Base-by-base conservation (phyloP, 257 asterid genomes). In the Ophiorrhiza pumila region DNA sequence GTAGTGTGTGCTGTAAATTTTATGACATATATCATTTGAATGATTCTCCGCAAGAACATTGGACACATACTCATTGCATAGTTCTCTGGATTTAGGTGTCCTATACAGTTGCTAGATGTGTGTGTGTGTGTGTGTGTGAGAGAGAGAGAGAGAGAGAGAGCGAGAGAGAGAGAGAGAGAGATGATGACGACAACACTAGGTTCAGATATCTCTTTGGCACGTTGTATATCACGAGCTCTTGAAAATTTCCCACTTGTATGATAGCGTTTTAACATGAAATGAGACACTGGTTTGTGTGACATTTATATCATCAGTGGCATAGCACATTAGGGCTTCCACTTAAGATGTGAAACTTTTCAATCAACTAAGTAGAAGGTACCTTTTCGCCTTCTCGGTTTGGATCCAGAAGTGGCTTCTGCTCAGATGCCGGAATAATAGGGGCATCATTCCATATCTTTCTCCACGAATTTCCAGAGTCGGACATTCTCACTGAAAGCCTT, bases 381-480 rank as follows among this genome's bases (percentile, higher is more conserved):
- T 95, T 95, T 83, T 95, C 99, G 64, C 99, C 99, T 89, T 94
- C 99, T 82, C 90, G 83, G 73, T 87, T 87, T 56, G 98, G 96
- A 87, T 95, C 98, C 45, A 92, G 82, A 65, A 91, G 92, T 64
- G 96, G 93, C 82, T 90, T 95, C 78, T 95, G 99, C 78, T 90
- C 83, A 75, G 90, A 88, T 79, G 80, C 89, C 31, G 91, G 86
- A 76, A 95, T 75, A 57, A 97, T 81, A 60, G 79, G 84, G 53
- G 87, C 91, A 61, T 89, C 97, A 58, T 81, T 84, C 99, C 99
- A 95, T 74, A 90, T 82, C 80, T 84, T 92, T 85, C 97, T 84
- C 99, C 99, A 95, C 14, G 87, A 82, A 82, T 87, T 89, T 69
- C 96, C 98, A 74, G 69, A 56, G 70, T 89, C 99, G 7, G 98